Evolutionary conservation across 2,329 filamentous ascomycete genomes (phyloP).

Genomic region (Amesomyces nigricolor): DNA sequence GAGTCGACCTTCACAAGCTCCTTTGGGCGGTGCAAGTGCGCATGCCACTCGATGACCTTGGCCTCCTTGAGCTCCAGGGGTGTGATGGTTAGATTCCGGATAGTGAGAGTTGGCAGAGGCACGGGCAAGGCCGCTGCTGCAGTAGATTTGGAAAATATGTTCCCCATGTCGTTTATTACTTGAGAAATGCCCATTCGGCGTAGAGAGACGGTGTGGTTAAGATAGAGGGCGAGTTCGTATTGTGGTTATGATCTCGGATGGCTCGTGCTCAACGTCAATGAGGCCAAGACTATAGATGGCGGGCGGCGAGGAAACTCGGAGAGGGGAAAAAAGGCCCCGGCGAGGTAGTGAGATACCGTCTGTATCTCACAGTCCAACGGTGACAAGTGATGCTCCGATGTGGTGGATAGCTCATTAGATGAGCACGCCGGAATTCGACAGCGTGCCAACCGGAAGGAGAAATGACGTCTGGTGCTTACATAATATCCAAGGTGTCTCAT

Average conservation of each 20-base stretch:
- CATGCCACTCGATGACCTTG: slow-evolving; percentile 62
- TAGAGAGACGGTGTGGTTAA: no score
- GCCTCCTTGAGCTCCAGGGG: slow-evolving; percentile 66
- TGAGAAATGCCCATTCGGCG: neutral
- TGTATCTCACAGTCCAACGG: no score
- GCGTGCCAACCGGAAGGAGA: neutral
- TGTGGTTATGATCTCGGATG: no score
- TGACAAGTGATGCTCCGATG: no score
- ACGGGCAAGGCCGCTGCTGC: slow-evolving; percentile 8
- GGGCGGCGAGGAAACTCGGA: no score
- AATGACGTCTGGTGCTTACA: slow-evolving; percentile 1
- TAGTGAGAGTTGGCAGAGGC: slow-evolving; percentile 45
- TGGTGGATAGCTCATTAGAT: no score
- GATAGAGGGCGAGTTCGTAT: neutral
- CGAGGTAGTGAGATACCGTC: no score
- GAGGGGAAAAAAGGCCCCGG: no score
- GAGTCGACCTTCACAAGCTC: slow-evolving; percentile 42
- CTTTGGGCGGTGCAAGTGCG: slow-evolving; percentile 35
- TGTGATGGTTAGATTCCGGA: slow-evolving; percentile 76
- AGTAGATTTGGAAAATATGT: slow-evolving; percentile 4
- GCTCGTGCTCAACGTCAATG: no score
- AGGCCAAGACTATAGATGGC: no score
- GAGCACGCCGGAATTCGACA: no score
- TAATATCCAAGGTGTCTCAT: slow-evolving; percentile 1
- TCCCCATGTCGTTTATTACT: slow-evolving; percentile 6